phyloP scores from a whole-genome alignment of 768 basidiomycete genomes.

The Agaricus subrufescens region DNA sequence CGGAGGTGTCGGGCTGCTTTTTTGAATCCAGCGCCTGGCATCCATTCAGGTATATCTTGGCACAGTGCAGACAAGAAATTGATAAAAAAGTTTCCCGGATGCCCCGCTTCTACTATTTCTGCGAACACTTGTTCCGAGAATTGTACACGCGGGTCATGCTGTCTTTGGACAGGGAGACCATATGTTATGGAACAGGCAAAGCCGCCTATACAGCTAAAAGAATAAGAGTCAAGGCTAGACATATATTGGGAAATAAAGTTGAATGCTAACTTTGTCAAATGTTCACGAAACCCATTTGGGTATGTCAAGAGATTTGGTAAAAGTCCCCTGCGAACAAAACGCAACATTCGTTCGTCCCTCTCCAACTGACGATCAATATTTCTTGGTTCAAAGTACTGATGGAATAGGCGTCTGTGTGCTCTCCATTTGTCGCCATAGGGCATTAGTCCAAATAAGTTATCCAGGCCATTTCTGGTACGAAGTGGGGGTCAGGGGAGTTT shows the following conservation, averaged over 20 bases:
- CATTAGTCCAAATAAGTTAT: constrained; percentile 9
- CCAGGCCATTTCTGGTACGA: neutral
- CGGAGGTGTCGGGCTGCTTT: neutral
- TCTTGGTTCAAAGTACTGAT: constrained; percentile 18
- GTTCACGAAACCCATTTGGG: neutral
- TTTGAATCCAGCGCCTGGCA: constrained; percentile 11
- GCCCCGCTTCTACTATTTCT: neutral
- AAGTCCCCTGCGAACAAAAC: neutral
- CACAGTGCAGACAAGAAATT: constrained; percentile 4
- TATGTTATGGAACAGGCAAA: constrained; percentile 4
- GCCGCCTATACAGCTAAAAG: neutral
- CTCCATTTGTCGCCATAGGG: constrained; percentile 21
- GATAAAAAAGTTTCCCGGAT: constrained; percentile 2
- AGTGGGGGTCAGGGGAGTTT: neutral
- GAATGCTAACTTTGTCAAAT: neutral
- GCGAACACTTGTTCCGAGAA: neutral
- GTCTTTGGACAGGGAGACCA: constrained; percentile 1
- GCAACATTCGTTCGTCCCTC: neutral
- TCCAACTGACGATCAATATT: neutral
- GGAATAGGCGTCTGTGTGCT: constrained; percentile 20
- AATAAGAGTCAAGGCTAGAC: neutral
- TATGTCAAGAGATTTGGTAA: neutral
- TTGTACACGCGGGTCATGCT: neutral
- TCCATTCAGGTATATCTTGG: constrained; percentile 6
- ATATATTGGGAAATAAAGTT: too few species aligned